These are phyloP conservation scores for Thamnidium elegans DNA, from an alignment of 192 early-diverging fungal genomes.

Conservation along the genomic window DNA sequence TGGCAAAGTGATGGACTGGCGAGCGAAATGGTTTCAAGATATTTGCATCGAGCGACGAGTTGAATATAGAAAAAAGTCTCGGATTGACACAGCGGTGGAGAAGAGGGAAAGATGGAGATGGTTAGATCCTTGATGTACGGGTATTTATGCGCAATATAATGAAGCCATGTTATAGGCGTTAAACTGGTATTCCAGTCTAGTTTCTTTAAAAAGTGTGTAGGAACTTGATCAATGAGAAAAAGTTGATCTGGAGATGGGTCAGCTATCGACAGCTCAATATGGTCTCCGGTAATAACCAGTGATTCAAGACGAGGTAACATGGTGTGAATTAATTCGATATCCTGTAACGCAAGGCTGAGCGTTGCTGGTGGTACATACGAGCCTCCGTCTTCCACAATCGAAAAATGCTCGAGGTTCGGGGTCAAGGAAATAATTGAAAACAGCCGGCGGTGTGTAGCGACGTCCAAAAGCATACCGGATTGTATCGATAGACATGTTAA, in stretches of 20 bases:
- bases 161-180: conserved; percentile 2
- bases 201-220: not conserved
- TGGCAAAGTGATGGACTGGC: not conserved
- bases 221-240: not conserved
- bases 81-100: too few species aligned
- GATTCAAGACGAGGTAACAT: not conserved
- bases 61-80: not conserved
- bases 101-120: not conserved
- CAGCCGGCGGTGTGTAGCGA: not conserved
- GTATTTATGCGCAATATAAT: conserved; percentile 9
- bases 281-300: not conserved
- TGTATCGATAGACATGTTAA: not conserved
- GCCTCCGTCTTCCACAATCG: not conserved
- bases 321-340: not conserved
- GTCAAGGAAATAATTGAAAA: not conserved
- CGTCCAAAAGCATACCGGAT: conserved; percentile 4
- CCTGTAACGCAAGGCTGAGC: not conserved
- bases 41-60: not conserved
- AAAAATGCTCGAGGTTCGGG: not conserved
- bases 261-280: not conserved
- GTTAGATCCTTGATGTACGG: not conserved
- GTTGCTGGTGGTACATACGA: not conserved
- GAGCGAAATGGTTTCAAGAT: not conserved
- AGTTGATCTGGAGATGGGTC: too few species aligned
- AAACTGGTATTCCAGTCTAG: not conserved